Percentiles rank a stretch among this genome's conserved stretches.
Conservation (phyloP, 208 protist species). For the Crithidia sp. region DNA sequence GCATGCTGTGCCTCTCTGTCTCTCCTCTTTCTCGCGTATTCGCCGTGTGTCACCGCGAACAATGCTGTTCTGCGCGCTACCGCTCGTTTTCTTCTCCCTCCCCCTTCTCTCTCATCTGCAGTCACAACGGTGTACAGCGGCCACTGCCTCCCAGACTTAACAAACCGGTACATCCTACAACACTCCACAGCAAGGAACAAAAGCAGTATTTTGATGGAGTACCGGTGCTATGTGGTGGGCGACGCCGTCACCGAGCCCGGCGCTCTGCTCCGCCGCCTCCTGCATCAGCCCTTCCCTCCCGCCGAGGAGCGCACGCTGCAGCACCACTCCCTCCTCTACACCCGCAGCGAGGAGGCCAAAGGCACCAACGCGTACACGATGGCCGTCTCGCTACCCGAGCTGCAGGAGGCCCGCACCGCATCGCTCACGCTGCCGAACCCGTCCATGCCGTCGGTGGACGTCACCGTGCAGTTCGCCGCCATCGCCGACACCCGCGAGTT, state of each 20-base stretch:
- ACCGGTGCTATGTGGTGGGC: slow-evolving; percentile 52
- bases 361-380: slow-evolving; percentile 12
- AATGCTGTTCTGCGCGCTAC: no score
- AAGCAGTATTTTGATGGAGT: slow-evolving; percentile 44
- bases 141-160: no score
- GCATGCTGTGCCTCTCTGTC: no score
- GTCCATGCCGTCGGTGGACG: slow-evolving; percentile 55
- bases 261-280: slow-evolving; percentile 42
- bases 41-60: no score
- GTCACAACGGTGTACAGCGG: no score
- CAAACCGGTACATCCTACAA: no score
- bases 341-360: slow-evolving; percentile 19
- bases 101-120: no score
- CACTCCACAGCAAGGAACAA: not conserved
- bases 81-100: no score
- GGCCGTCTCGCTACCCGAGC: slow-evolving; percentile 18
- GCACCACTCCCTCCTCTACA: slow-evolving; percentile 21
- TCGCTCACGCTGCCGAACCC: slow-evolving; percentile 47
- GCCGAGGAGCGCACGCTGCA: slow-evolving; percentile 26
- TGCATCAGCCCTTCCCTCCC: slow-evolving; percentile 33
- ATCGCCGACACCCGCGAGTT: slow-evolving; percentile 34
- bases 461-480: slow-evolving; percentile 44
- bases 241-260: slow-evolving; percentile 45
- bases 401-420: not conserved
- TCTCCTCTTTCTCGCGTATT: no score